phyloP scores from a whole-genome alignment of 1,284 basidiomycete genomes.

The Ganoderma boninense region DNA sequence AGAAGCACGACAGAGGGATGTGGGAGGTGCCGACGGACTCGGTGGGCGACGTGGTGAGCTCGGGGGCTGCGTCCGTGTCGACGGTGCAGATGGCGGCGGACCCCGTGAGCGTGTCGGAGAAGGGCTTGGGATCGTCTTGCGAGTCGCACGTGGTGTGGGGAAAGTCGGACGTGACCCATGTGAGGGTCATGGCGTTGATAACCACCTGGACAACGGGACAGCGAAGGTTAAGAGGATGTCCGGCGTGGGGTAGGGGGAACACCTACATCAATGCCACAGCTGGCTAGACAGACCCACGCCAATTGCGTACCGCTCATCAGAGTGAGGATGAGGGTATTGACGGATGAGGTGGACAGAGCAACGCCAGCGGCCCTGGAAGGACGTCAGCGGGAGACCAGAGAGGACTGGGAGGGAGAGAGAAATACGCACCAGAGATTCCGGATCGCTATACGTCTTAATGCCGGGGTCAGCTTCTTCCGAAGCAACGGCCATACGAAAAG shows the following conservation, averaged over 20 bases:
- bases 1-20: neutral
- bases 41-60: neutral
- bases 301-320: slow-evolving; percentile 57
- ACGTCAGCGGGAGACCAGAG: neutral
- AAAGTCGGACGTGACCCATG: slow-evolving; percentile 39
- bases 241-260: neutral
- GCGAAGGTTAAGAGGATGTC: neutral
- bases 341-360: slow-evolving; percentile 50
- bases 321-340: slow-evolving; percentile 60
- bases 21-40: neutral
- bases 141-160: neutral
- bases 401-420: too few species aligned
- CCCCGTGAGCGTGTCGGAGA: slow-evolving; percentile 9
- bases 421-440: slow-evolving; percentile 50
- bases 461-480: slow-evolving; percentile 44
- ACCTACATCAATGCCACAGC: slow-evolving; percentile 58
- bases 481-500: slow-evolving; percentile 58
- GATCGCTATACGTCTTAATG: slow-evolving; percentile 45
- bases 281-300: slow-evolving; percentile 62
- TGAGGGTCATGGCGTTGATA: slow-evolving; percentile 37
- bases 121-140: slow-evolving; percentile 5
- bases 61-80: neutral
- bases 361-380: slow-evolving; percentile 50
- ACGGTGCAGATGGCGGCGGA: slow-evolving; percentile 15
- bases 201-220: slow-evolving; percentile 19